Conservation (phyloP, 1,284 basidiomycete genomes). For the Porogramme epimiltina region DNA sequence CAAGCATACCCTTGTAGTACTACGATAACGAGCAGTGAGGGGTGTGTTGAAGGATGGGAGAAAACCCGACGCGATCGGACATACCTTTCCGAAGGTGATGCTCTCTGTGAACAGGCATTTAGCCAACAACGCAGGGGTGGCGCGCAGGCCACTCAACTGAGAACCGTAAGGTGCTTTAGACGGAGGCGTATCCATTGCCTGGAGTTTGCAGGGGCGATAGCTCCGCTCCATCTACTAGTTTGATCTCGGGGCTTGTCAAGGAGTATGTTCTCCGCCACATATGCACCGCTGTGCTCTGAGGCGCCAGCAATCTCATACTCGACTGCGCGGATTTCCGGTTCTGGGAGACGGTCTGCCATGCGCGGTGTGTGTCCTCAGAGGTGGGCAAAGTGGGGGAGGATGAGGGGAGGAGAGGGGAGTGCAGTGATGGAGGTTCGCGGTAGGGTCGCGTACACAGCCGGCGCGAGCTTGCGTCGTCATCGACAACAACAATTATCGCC, state of each 20-base stretch:
- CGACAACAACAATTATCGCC: too few relatives aligned
- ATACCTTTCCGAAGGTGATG: conserved; percentile 80
- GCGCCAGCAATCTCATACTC: conserved; percentile 58
- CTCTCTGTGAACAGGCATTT: conserved; percentile 44
- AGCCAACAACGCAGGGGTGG: neutral
- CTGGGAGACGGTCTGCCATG: conserved; percentile 7
- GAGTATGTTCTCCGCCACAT: conserved; percentile 68
- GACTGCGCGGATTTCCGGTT: conserved; percentile 17
- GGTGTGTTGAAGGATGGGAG: neutral
- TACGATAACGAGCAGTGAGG: conserved; percentile 23
- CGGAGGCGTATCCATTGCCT: conserved; percentile 75
- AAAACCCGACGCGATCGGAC: conserved; percentile 16
- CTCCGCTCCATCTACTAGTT: conserved; percentile 72
- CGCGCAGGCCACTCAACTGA: conserved; percentile 56
- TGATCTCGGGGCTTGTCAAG: conserved; percentile 64
- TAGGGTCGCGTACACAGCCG: conserved; percentile 1
- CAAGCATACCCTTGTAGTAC: conserved; percentile 45
- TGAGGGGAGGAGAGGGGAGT: neutral
- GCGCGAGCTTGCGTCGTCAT: conserved; percentile 13
- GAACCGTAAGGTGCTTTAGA: conserved; percentile 55
- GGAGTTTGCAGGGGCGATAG: conserved; percentile 51
- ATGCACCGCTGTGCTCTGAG: conserved; percentile 70
- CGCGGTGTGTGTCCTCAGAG: neutral
- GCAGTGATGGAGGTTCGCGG: conserved; percentile 9
- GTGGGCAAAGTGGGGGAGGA: neutral